Conservation (phyloP, 352 stramenopile species). For the Discostella stelligera region DNA sequence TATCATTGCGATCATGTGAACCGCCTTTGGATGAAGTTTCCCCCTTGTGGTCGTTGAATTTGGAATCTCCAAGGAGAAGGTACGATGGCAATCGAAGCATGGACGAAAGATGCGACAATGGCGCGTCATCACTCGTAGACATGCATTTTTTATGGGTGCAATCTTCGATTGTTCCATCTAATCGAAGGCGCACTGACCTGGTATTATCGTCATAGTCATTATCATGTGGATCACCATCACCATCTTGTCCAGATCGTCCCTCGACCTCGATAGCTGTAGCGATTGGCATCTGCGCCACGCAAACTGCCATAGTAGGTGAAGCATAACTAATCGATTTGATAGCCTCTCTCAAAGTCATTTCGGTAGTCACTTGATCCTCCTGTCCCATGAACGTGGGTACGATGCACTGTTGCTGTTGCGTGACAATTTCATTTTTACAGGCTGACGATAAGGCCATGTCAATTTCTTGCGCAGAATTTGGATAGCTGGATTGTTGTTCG, state of each 20-base stretch:
- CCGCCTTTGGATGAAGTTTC: background rate
- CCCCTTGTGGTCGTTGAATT: background rate
- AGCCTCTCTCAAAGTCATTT: slow-evolving; percentile 35
- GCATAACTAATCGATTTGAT: slow-evolving; percentile 12
- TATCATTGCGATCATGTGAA: background rate
- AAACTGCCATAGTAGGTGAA: slow-evolving; percentile 20
- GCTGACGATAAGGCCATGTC: slow-evolving; percentile 24
- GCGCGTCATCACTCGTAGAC: background rate
- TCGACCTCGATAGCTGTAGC: background rate
- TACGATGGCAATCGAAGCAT: slow-evolving; percentile 33
- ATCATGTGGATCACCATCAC: background rate
- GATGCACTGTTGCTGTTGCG: background rate
- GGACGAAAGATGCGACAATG: slow-evolving; percentile 18
- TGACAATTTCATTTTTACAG: slow-evolving; percentile 7
- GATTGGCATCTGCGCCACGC: slow-evolving; percentile 38
- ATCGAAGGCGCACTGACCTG: slow-evolving; percentile 2
- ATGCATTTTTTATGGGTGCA: background rate
- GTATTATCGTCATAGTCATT: background rate
- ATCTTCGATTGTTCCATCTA: slow-evolving; percentile 13
- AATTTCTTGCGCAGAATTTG: slow-evolving; percentile 4
- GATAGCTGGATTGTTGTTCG: background rate
- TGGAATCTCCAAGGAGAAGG: slow-evolving; percentile 28
- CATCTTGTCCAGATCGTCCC: background rate
- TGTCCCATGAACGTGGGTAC: slow-evolving; percentile 43
- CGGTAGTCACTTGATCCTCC: slow-evolving; percentile 46